phyloP scores from a whole-genome alignment of 257 asterid species.

The Solanum tarapatanum region DNA sequence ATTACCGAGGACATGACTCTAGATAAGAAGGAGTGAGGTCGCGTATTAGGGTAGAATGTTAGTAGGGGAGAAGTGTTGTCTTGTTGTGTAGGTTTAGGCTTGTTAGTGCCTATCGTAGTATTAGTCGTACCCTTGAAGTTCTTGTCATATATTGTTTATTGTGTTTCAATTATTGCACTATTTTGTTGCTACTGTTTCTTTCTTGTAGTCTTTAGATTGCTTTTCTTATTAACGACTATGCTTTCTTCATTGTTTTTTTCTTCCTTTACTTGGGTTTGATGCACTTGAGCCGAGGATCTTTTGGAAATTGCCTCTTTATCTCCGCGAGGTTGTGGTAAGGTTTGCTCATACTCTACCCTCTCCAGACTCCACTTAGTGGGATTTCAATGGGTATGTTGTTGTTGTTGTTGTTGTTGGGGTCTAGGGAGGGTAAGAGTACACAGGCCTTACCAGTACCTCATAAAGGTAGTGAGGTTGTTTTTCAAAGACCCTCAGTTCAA shows the following conservation, averaged over 20 bases:
- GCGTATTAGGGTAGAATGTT: neutral
- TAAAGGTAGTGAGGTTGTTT: neutral
- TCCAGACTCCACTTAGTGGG: neutral
- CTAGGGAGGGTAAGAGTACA: neutral
- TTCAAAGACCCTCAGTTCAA: neutral
- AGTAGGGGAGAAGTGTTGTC: neutral
- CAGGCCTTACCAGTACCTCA: neutral
- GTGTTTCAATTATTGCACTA: neutral
- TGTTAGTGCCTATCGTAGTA: neutral
- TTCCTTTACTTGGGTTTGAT: neutral
- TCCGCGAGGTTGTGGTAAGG: neutral
- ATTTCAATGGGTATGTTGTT: neutral
- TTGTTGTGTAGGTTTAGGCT: neutral
- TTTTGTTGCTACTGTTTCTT: neutral
- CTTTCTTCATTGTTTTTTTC: neutral
- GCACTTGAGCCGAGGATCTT: neutral
- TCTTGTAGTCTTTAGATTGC: neutral
- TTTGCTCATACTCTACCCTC: neutral
- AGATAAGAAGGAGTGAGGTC: neutral
- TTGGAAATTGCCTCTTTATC: neutral
- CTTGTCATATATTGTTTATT: neutral
- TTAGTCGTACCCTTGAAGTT: neutral
- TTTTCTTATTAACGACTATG: neutral
- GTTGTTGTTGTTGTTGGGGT: neutral
- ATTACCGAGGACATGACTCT: neutral